Evolutionary conservation across 306 rosid genomes (phyloP), one percentile per base, ranked within the genome.

Genomic region (Acacia acuminata): DNA sequence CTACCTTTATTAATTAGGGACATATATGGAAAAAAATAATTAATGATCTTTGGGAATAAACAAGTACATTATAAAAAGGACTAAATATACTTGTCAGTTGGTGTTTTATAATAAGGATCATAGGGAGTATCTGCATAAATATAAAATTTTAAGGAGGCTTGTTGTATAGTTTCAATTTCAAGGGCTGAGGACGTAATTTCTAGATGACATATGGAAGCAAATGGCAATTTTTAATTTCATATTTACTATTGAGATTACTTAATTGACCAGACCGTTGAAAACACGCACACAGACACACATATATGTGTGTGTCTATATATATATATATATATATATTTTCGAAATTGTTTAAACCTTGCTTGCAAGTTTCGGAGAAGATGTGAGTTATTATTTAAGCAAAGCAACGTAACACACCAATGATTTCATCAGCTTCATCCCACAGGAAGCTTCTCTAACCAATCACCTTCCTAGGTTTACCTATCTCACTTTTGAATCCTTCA

Each of bases 401-500:
- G 86, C 77, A 84, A 70, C 78, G 20, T 51, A 74, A 24, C 32
- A 22, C 6, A 58, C 69, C 69, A 69, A 20, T 38, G 8, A 50
- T 34, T 48, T 14, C 71, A 20, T 51, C 61, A 24, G 75, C 86
- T 82, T 64, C 38, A 82, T 48, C 86, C 17, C 13, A 20, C 58
- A 14, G 11, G 87, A 84, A 82, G 50, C 84, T 71, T 69, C 74
- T 74, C 75, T 22, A 48, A 30, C 78, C 87, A 83, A 86, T 83
- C 25, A 22, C 76, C 81, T 84, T 80, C 34, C 51, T 78, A 71
- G 17, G 77, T 82, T 76, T 71, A 63, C 80, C 56, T 42, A 43
- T 7, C 20, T 17, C 83, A 86, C 85, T 66, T 81, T 84, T 82
- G 90, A 87, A 87, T 12, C 75, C 76, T 79, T 87, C 88, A 79